phyloP scores from a whole-genome alignment of 768 basidiomycete genomes.

The Hericium coralloides region DNA sequence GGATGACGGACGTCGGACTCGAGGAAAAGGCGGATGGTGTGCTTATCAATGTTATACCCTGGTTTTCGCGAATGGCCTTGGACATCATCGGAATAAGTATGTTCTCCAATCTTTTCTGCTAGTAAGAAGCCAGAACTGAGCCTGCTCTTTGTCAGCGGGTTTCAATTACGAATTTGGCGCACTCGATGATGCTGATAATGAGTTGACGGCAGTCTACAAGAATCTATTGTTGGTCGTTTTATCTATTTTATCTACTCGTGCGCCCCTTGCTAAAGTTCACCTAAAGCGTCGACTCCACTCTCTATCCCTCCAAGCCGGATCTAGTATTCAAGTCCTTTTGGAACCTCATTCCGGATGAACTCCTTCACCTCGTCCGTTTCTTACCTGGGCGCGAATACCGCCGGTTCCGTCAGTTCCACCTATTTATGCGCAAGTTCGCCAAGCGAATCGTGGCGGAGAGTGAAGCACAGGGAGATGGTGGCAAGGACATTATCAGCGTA shows the following conservation, averaged over 20 bases:
- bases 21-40: background rate
- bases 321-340: slow-evolving; percentile 8
- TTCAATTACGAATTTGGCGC: slow-evolving; percentile 12
- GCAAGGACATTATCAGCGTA: slow-evolving; percentile 11
- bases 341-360: slow-evolving; percentile 3
- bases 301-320: slow-evolving; percentile 9
- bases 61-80: slow-evolving; percentile 19
- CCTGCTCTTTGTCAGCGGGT: slow-evolving; percentile 1
- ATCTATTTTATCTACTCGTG: background rate
- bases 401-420: slow-evolving; percentile 7
- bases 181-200: slow-evolving; percentile 3
- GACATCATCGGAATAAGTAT: slow-evolving; percentile 21
- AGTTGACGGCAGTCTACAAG: slow-evolving; percentile 1
- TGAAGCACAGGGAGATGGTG: slow-evolving; percentile 1
- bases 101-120: background rate
- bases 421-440: slow-evolving; percentile 3
- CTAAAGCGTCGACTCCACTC: slow-evolving; percentile 6
- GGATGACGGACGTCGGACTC: slow-evolving; percentile 14
- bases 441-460: slow-evolving; percentile 2
- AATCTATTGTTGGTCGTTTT: slow-evolving; percentile 7
- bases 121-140: background rate
- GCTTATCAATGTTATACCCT: slow-evolving; percentile 14
- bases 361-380: slow-evolving; percentile 11
- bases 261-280: background rate
- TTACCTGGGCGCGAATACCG: slow-evolving; percentile 10